Evolutionary conservation across 306 rosid genomes (phyloP), one percentile per base, ranked within the genome.

Genomic region (Pyrus communis): DNA sequence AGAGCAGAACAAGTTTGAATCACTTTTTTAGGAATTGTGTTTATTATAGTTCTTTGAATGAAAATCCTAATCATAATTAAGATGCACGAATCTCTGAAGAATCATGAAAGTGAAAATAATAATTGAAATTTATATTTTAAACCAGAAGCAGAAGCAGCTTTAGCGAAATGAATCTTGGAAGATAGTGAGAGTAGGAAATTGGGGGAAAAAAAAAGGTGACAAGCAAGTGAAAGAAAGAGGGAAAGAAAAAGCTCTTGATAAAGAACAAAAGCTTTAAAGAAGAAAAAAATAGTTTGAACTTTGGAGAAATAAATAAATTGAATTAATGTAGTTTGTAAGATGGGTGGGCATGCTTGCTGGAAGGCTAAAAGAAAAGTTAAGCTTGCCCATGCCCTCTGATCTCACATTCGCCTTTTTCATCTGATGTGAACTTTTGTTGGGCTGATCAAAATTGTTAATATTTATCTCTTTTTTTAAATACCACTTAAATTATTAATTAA

Each of bases 391-490:
- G 54, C 93, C 70, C 61, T 83, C 82, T 84, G 84, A 88, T 78
- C 84, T 85, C 85, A 74, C 80, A 81, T 78, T 84, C 79, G 66
- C 84, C 90, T 87, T 88, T 90, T 87, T 83, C 80, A 83, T 85
- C 84, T 78, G 89, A 90, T 83, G 87, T 86, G 93, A 89, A 80
- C 84, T 83, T 80, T 85, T 81, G 96, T 87, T 88, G 89, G 89
- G 62, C 85, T 83, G 52, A 33, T 79, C 85, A 60, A 57, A 49
- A 77, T 83, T 77, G 83, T 82, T 81, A 77, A 12, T n/a, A 9
- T 42, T 58, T 21, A 22, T 21, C 58, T 9, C 45, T 10, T 42
- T 42, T 42, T 42, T 42, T 10, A 42, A 42, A 42, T 42, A 42
- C 45, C 45, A 42, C 45, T 42, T 42, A 42, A 42, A 42, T 9